These are phyloP conservation scores for Phaseolus coccineus DNA, from an alignment of 331 rosid species.

Conservation along the genomic window DNA sequence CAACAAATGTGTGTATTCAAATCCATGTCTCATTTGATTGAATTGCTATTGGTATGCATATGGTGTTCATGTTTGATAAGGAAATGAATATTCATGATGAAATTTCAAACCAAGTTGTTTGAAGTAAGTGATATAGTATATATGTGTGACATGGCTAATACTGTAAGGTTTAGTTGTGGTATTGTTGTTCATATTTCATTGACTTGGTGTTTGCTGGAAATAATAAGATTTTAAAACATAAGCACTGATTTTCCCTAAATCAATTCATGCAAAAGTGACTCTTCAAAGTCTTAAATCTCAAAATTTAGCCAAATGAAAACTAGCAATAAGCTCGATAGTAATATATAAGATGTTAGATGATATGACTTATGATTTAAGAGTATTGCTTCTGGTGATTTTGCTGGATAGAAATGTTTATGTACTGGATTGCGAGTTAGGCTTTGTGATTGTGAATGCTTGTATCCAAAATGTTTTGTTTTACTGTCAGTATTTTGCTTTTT, in stretches of 20 bases:
- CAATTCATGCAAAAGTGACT: not conserved
- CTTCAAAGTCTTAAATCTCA: not conserved
- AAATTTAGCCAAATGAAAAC: not conserved
- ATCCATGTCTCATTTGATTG: conserved; percentile 25
- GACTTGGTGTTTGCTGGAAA: conserved; percentile 15
- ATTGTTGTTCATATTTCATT: not conserved
- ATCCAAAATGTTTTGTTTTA: not conserved
- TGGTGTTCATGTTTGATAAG: conserved; percentile 15
- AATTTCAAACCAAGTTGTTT: conserved; percentile 21
- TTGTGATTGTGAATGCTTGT: not conserved
- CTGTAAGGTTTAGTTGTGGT: not conserved
- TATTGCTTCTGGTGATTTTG: not conserved
- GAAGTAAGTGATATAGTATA: not conserved
- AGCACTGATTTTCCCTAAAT: not conserved
- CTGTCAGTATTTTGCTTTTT: no score
- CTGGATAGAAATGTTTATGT: conserved; percentile 10
- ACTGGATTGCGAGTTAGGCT: conserved; percentile 1
- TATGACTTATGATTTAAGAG: not conserved
- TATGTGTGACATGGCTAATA: conserved; percentile 8
- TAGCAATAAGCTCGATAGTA: not conserved
- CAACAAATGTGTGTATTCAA: conserved; percentile 80
- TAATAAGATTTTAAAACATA: not conserved
- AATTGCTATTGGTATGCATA: conserved; percentile 9
- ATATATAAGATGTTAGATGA: not conserved
- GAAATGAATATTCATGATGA: not conserved